Conservation (phyloP, 768 basidiomycete genomes). For the Suillus lakei region DNA sequence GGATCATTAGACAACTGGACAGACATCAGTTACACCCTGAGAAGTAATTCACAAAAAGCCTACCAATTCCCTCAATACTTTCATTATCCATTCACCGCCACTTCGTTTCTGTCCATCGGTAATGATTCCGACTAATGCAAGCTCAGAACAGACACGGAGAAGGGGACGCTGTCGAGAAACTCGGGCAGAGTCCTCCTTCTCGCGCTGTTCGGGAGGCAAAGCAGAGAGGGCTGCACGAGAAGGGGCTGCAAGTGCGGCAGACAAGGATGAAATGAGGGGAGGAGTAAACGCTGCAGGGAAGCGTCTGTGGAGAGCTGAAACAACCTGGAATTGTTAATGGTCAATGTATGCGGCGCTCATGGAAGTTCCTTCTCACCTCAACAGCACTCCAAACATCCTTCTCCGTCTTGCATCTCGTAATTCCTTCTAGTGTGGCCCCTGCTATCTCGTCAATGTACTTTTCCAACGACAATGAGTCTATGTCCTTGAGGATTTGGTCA, state of each 20-base stretch:
- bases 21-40: slow-evolving; percentile 18
- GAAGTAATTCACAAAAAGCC: slow-evolving; percentile 29
- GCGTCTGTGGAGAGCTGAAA: slow-evolving; percentile 86
- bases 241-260: slow-evolving; percentile 61
- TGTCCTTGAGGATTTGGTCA: slow-evolving; percentile 91
- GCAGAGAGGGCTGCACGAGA: slow-evolving; percentile 58
- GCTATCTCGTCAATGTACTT: slow-evolving; percentile 97
- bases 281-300: slow-evolving; percentile 84
- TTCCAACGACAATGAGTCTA: slow-evolving; percentile 86
- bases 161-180: slow-evolving; percentile 84
- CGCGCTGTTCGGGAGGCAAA: slow-evolving; percentile 76
- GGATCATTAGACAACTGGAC: slow-evolving; percentile 87
- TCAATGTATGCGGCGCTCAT: neutral
- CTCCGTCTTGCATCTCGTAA: slow-evolving; percentile 87
- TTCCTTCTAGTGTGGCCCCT: slow-evolving; percentile 84
- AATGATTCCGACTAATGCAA: slow-evolving; percentile 87
- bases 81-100: slow-evolving; percentile 91
- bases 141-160: slow-evolving; percentile 85
- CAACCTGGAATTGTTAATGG: slow-evolving; percentile 57
- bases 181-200: slow-evolving; percentile 88
- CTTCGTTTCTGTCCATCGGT: slow-evolving; percentile 70
- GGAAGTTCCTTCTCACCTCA: slow-evolving; percentile 61
- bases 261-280: slow-evolving; percentile 62
- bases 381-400: slow-evolving; percentile 91
- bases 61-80: slow-evolving; percentile 83